These are phyloP conservation scores for Xerocomellus intermedius DNA, from an alignment of 768 basidiomycete species.

Conservation along the genomic window DNA sequence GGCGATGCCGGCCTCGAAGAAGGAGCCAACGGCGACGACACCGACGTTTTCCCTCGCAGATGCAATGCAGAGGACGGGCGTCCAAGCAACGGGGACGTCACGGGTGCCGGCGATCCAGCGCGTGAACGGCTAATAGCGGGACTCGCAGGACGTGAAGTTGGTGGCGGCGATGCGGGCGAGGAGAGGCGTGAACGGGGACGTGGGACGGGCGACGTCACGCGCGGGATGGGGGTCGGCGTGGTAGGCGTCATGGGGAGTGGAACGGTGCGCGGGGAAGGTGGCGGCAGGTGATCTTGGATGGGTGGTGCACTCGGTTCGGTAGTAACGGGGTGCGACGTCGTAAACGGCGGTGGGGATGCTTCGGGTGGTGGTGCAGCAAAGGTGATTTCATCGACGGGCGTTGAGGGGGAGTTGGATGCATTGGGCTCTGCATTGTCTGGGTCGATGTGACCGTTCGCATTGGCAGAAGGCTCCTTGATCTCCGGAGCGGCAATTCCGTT, in stretches of 20 bases:
- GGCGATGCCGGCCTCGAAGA: slow-evolving; percentile 40
- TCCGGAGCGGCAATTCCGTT: background rate
- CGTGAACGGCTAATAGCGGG: slow-evolving; percentile 25
- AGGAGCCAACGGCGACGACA: slow-evolving; percentile 30
- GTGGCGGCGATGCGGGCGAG: slow-evolving; percentile 29
- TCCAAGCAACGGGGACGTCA: slow-evolving; percentile 15
- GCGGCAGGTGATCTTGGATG: slow-evolving; percentile 3
- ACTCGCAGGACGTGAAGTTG: slow-evolving; percentile 30
- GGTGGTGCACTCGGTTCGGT: slow-evolving; percentile 6
- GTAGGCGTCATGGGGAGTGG: slow-evolving; percentile 29
- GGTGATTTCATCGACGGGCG: slow-evolving; percentile 23
- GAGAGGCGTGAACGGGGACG: slow-evolving; percentile 35
- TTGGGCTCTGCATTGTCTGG: slow-evolving; percentile 7
- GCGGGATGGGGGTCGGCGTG: slow-evolving; percentile 25
- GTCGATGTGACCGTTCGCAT: slow-evolving; percentile 4
- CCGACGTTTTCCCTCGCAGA: slow-evolving; percentile 16
- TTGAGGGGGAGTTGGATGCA: slow-evolving; percentile 13
- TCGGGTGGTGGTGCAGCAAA: slow-evolving; percentile 16
- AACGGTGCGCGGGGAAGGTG: slow-evolving; percentile 21
- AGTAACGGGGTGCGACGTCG: slow-evolving; percentile 3
- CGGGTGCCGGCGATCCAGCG: slow-evolving; percentile 24
- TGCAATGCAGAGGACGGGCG: background rate
- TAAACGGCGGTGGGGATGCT: background rate
- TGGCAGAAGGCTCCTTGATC: background rate
- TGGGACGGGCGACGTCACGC: slow-evolving; percentile 18